Evolutionary conservation across 257 asterid species (phyloP).

Genomic region (Verbascum thapsus): DNA sequence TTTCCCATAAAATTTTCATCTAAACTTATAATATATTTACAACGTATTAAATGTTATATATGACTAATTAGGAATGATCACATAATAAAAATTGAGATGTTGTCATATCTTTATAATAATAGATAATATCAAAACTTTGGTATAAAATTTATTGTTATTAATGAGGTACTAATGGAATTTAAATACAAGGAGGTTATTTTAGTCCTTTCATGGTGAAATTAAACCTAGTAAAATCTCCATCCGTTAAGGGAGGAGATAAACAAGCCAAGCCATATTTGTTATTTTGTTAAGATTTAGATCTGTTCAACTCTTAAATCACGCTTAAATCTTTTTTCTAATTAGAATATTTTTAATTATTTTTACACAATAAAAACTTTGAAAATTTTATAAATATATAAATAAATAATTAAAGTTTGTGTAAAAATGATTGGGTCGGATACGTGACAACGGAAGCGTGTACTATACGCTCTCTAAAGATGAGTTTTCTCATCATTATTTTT

Average conservation of each 20-base stretch:
- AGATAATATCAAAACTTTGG: background rate
- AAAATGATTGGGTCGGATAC: constrained; percentile 30
- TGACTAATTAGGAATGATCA: constrained; percentile 6
- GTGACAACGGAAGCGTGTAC: constrained; percentile 28
- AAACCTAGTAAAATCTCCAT: constrained; percentile 20
- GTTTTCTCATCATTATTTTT: constrained; percentile 20
- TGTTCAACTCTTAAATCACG: background rate
- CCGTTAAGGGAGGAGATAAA: constrained; percentile 15
- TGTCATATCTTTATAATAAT: no score
- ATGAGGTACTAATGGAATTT: background rate
- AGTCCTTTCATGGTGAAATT: background rate
- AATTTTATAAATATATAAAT: background rate
- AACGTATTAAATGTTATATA: no score
- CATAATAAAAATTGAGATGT: background rate
- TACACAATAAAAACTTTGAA: background rate
- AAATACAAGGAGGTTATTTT: constrained; percentile 6
- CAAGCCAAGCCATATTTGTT: constrained; percentile 28
- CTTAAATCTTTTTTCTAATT: no score
- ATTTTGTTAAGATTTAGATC: no score
- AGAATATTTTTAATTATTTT: background rate
- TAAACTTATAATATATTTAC: no score
- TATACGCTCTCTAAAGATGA: constrained; percentile 22
- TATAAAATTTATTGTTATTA: constrained; percentile 11
- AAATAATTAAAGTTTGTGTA: background rate
- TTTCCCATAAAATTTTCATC: no score